Evolutionary conservation across 2,329 filamentous ascomycete species (phyloP), one percentile per base, ranked within the genome.

Genomic region (Cucurbitaria berberidis): DNA sequence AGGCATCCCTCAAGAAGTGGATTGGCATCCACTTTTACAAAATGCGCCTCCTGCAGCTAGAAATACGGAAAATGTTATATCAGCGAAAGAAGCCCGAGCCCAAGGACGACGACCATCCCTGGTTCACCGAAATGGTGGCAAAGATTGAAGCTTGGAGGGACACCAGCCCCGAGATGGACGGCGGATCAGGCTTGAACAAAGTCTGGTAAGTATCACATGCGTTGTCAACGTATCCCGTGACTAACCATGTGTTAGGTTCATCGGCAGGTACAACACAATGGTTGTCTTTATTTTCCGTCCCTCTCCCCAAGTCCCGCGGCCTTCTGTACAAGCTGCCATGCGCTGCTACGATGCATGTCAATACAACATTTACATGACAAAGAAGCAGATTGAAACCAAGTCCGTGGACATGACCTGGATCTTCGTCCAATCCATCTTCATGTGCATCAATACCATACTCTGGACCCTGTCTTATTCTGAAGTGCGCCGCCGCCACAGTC

Each of bases 11-110:
- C 62, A 91, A 90, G 69, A 99, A 99, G 74, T 85, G 90, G 65
- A 87, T 96, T 22, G 88, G 91, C 2, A 92, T 97, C 56, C 93
- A 99, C 72, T 95, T 96, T 66, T 92, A 92, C 79, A 93, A 90
- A 70, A 96, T 97, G 91, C 84, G 91, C 49, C 76, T 96, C 52
- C 80, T 93, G 11, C 93, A 97, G 72, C 86, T 93, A 13, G 93
- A 98, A 74, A 95, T 97, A 38, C 84, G 92, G 51, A 85, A 92
- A 52, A 88, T 87, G 6, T 80, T 98, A 0, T 98, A 99, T 71
- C 88, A 96, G 64, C 89, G 88, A 74, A 95, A 95, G 74, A 84
- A 88, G 39, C 78, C 86, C 0, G 87, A 90, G 45, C 93, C 93
- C 0, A 85, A 84, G 47, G 85, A 89, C 68, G 91, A 96, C 66